Base-by-base conservation (phyloP, 1,284 basidiomycete species). In the Cryptococcus hybrid region DNA sequence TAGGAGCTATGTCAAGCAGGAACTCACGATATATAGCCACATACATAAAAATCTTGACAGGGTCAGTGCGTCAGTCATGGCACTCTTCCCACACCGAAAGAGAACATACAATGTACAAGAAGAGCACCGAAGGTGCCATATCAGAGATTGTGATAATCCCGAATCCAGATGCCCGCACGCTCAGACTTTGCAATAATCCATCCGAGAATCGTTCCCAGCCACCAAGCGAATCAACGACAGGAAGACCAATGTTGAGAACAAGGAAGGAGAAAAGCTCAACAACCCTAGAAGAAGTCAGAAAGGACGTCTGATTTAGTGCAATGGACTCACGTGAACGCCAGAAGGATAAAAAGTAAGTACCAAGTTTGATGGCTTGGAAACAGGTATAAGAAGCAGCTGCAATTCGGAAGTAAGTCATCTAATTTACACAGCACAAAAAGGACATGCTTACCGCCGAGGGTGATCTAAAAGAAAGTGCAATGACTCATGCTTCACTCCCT, bases 281-380 rank as follows among this genome's bases (percentile, higher is more conserved):
- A 7, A 54, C 30, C 12, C 69, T 73, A 48, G 12, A 18, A 30
- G 15, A 42, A 18, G 39, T 18, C 24, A 30, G 18, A 6, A 40
- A 49, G 15, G 37, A 35, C 34, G 6, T 24, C 34, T 15, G 56
- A 15, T 13, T 5, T 9, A 7, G 30, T 13, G 35, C 5, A 34
- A 24, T 11, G 7, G 13, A 57, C 68, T 63, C 45, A 73, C 69
- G 66, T 64, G 60, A 73, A 68, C 8, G 58, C 58, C 0, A 60
- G 35, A 1, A 70, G 56, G 8, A 66, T 59, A 12, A 67, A 54
- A 24, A 64, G 56, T 3, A 74, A 63, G 43, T 66, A 72, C 71
- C 71, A 74, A 2, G 71, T 68, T 49, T 74, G 71, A 61, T 74
- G 67, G 44, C 63, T 69, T 3, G 71, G 71, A 42, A 72, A 74